A percentile compares a stretch with the other conserved stretches of the same genome.
phyloP scores from a whole-genome alignment of 148 eudicot genomes.

The Rhododendron molle region DNA sequence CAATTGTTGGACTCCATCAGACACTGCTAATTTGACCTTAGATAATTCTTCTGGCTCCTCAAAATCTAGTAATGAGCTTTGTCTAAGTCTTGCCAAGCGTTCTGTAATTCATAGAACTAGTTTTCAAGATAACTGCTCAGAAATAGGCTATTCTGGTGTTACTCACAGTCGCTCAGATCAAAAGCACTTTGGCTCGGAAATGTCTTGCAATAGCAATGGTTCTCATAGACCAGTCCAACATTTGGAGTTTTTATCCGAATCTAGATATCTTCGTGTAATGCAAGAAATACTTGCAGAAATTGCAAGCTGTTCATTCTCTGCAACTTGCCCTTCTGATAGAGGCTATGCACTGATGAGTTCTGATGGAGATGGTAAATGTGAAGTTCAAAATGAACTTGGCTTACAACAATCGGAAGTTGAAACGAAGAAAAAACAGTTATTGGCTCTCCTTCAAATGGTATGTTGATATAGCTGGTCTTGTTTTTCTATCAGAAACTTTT shows the following conservation, averaged over 20 bases:
- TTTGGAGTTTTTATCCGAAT: slow-evolving; percentile 38
- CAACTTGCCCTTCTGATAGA: slow-evolving; percentile 20
- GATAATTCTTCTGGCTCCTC: slow-evolving; percentile 36
- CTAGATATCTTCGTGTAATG: slow-evolving; percentile 50
- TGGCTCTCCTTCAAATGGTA: slow-evolving; percentile 79
- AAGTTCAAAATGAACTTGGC: slow-evolving; percentile 22
- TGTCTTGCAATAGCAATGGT: slow-evolving; percentile 31
- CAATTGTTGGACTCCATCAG: slow-evolving; percentile 35
- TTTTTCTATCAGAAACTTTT: background rate
- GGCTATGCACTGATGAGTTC: slow-evolving; percentile 19
- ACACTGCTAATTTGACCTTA: slow-evolving; percentile 20
- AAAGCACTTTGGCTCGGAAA: slow-evolving; percentile 29
- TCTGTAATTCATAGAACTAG: slow-evolving; percentile 25
- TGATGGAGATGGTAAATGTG: slow-evolving; percentile 25
- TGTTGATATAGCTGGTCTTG: slow-evolving; percentile 4
- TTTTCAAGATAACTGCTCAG: slow-evolving; percentile 39
- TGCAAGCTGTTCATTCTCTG: slow-evolving; percentile 34
- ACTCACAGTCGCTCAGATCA: slow-evolving; percentile 26
- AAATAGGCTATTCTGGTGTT: slow-evolving; percentile 32
- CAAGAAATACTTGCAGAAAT: slow-evolving; percentile 78
- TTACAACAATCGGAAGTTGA: slow-evolving; percentile 33
- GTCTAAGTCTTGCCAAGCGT: slow-evolving; percentile 53
- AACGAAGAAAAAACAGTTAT: slow-evolving; percentile 54
- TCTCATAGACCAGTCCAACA: slow-evolving; percentile 33
- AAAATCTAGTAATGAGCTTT: slow-evolving; percentile 43